Conservation (phyloP, 192 early-diverging fungal species). For the Mycoemilia scoparia region DNA sequence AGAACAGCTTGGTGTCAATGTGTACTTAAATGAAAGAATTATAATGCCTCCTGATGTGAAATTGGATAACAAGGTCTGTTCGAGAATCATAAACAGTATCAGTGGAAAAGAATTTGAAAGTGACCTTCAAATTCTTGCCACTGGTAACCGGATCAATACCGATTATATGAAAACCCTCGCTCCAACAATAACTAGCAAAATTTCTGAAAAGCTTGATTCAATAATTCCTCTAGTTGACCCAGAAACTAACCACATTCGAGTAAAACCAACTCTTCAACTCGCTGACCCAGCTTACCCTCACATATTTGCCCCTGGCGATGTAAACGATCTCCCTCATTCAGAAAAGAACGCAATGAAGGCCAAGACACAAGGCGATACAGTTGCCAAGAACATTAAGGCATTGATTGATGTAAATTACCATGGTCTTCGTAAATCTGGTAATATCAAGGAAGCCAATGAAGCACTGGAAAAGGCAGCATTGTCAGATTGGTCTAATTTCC, state of each 20-base stretch:
- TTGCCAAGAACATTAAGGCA: constrained; percentile 9
- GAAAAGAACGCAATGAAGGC: constrained; percentile 14
- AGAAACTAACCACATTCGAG: constrained; percentile 18
- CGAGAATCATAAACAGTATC: constrained; percentile 21
- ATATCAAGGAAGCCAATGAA: too few species aligned
- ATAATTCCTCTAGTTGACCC: constrained; percentile 9
- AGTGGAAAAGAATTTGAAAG: constrained; percentile 26
- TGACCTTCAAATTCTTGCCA: constrained; percentile 36
- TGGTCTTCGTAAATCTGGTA: constrained; percentile 1
- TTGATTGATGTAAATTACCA: constrained; percentile 8
- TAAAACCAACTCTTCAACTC: constrained; percentile 31
- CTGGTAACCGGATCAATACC: constrained; percentile 22
- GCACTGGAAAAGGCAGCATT: background rate
- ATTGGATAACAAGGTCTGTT: constrained; percentile 16
- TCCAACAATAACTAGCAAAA: constrained; percentile 4
- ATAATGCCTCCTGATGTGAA: constrained; percentile 9
- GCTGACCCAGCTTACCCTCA: constrained; percentile 5
- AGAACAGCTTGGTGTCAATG: constrained; percentile 19
- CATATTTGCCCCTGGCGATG: constrained; percentile 37
- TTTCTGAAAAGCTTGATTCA: constrained; percentile 8
- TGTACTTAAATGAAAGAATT: constrained; percentile 32
- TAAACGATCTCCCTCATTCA: constrained; percentile 15
- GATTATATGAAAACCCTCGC: constrained; percentile 26
- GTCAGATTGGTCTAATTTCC: constrained; percentile 9
- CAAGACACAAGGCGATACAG: constrained; percentile 6